Base-by-base conservation (phyloP, 1,284 basidiomycete genomes). In the Tremellales sp. region DNA sequence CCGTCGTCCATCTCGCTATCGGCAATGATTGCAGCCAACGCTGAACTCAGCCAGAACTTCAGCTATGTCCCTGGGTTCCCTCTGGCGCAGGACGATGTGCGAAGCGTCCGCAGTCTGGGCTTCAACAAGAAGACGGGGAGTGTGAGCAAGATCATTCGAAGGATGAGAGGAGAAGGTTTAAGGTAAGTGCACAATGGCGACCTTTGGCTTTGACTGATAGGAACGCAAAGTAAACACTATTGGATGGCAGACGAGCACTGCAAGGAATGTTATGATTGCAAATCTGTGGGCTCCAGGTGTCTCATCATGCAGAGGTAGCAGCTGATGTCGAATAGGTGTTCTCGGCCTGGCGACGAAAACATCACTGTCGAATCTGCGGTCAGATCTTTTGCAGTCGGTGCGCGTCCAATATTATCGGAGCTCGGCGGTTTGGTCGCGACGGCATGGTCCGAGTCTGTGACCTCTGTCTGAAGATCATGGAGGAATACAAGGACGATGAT, bases 181-280 rank as follows among this genome's bases (percentile, higher is more conserved):
- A 63, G n/a, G n/a, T n/a, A n/a, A n/a, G n/a, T n/a, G n/a, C n/a
- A n/a, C n/a, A n/a, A n/a, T n/a, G n/a, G n/a, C n/a, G n/a, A n/a
- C 26, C 28, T 49, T n/a, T n/a, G n/a, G n/a, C n/a, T n/a, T n/a
- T n/a, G n/a, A n/a, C n/a, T n/a, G n/a, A n/a, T n/a, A n/a, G n/a
- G n/a, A n/a, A n/a, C n/a, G n/a, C n/a, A n/a, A n/a, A n/a, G 56
- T 47, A 72, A 49, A 53, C 87, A 93, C 63, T 95, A 94, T 66
- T 97, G 92, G 92, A 94, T 95, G 88, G 88, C 92, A 51, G 95
- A 98, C 65, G 89, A 93, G 63, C 86, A 87, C 48, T 90, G 87
- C 61, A 95, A 87, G 65, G 94, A 97, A 63, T 95, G 91, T 66
- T 93, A 89, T 66, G 88, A 93, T 68, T 95, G 91, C 75, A 89